phyloP scores from a whole-genome alignment of 2,329 filamentous ascomycete genomes.

The Fusarium metavorans region DNA sequence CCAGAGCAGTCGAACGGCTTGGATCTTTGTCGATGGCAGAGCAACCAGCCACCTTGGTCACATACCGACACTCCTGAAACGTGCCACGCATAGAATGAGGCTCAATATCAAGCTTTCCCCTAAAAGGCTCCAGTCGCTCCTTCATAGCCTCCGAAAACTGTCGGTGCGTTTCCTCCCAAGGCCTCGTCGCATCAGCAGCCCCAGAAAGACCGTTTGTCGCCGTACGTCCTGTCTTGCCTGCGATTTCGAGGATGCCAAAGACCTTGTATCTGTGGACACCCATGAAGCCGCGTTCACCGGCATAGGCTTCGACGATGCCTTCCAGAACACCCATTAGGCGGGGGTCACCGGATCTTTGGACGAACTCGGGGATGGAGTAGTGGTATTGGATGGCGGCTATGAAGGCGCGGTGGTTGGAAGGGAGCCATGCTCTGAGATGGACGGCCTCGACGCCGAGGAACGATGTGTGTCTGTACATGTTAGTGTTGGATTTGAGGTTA shows the following conservation, averaged over 20 bases:
- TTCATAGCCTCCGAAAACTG: conserved; percentile 40
- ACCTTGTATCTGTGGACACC: conserved; percentile 69
- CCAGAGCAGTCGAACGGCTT: conserved; percentile 59
- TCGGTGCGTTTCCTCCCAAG: conserved; percentile 37
- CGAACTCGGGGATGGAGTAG: conserved; percentile 65
- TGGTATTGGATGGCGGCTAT: conserved; percentile 67
- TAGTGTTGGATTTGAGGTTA: rapidly evolving
- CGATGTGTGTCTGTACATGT: conserved; percentile 42
- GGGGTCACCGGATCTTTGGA: conserved; percentile 61
- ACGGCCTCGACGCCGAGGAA: conserved; percentile 65
- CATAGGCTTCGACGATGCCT: conserved; percentile 67
- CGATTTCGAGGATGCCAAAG: conserved; percentile 66
- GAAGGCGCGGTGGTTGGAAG: conserved; percentile 65
- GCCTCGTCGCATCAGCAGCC: conserved; percentile 49
- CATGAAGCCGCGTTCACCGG: conserved; percentile 68
- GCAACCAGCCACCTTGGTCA: conserved; percentile 57
- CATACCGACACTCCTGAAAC: conserved; percentile 66
- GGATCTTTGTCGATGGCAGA: conserved; percentile 61
- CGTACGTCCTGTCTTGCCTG: conserved; percentile 64
- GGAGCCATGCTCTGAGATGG: conserved; percentile 65
- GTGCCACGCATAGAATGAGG: conserved; percentile 67
- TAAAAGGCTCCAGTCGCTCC: conserved; percentile 47
- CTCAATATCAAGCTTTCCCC: conserved; percentile 60
- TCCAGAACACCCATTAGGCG: conserved; percentile 65
- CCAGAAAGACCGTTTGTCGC: conserved; percentile 66